Percentiles rank a stretch among this genome's conserved stretches.
Conservation (phyloP, 345 rosid species). For the Hibiscus trionum region DNA sequence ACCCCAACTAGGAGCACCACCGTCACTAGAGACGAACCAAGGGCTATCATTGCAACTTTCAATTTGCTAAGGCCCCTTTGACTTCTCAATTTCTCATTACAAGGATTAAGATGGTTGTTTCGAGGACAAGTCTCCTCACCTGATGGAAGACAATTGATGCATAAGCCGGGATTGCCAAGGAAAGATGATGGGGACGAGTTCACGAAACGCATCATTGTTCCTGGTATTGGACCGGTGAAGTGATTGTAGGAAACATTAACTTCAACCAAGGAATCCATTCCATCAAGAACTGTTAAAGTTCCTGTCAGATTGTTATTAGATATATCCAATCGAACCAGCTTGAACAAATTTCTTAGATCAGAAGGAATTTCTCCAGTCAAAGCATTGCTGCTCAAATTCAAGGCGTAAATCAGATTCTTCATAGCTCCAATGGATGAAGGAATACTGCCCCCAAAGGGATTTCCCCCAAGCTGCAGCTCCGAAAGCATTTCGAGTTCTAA, state of each 20-base stretch:
- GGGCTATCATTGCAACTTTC: slow-evolving; percentile 32
- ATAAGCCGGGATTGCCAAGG: slow-evolving; percentile 49
- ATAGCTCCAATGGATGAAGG: slow-evolving; percentile 50
- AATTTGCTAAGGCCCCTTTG: slow-evolving; percentile 25
- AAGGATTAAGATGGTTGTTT: slow-evolving; percentile 27
- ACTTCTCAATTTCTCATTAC: slow-evolving; percentile 22
- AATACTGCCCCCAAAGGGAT: slow-evolving; percentile 57
- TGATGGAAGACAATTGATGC: slow-evolving; percentile 39
- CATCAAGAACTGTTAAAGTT: slow-evolving; percentile 32
- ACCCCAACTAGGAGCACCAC: slow-evolving; percentile 31
- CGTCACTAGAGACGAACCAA: slow-evolving; percentile 25
- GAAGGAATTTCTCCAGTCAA: slow-evolving; percentile 54
- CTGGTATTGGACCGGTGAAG: slow-evolving; percentile 66
- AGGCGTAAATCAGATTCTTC: slow-evolving; percentile 33
- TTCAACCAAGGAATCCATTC: slow-evolving; percentile 29
- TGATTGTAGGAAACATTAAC: slow-evolving; percentile 54
- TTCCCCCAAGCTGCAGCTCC: slow-evolving; percentile 55
- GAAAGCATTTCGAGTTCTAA: slow-evolving; percentile 39
- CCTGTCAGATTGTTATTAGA: slow-evolving; percentile 68
- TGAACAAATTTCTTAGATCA: slow-evolving; percentile 30
- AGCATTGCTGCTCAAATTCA: slow-evolving; percentile 59
- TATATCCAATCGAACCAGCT: slow-evolving; percentile 44
- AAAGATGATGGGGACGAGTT: slow-evolving; percentile 43
- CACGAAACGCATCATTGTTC: slow-evolving; percentile 23
- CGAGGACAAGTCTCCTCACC: slow-evolving; percentile 16